phyloP scores from a whole-genome alignment of 768 basidiomycete species.

The Pholiota microspora region DNA sequence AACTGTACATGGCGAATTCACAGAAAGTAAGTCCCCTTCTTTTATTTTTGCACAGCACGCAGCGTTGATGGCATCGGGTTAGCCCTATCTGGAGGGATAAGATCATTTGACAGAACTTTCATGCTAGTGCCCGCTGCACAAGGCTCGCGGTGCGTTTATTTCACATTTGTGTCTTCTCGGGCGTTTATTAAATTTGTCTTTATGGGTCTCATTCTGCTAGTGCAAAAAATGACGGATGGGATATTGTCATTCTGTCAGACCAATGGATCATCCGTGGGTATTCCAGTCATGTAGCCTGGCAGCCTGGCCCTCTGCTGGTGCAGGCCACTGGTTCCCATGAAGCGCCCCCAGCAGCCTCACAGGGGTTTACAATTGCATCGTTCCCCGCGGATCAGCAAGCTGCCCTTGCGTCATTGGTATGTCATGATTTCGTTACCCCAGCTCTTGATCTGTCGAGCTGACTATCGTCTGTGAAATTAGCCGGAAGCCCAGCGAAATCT shows the following conservation, averaged over 20 bases:
- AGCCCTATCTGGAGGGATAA: conserved; percentile 60
- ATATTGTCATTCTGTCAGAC: conserved; percentile 87
- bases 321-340: conserved; percentile 43
- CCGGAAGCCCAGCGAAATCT: conserved; percentile 68
- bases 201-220: conserved; percentile 31
- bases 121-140: conserved; percentile 78
- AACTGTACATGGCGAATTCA: conserved; percentile 86
- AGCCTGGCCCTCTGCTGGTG: conserved; percentile 68
- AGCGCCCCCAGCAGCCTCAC: conserved; percentile 16
- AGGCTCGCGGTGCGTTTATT: conserved; percentile 72
- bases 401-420: conserved; percentile 55
- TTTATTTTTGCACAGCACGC: background rate
- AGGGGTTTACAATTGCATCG: conserved; percentile 25
- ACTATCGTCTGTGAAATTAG: conserved; percentile 31
- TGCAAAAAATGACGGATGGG: conserved; percentile 85
- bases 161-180: conserved; percentile 3
- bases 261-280: conserved; percentile 82
- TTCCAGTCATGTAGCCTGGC: conserved; percentile 80
- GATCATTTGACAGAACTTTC: conserved; percentile 94
- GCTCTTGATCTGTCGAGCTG: background rate
- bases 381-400: conserved; percentile 47
- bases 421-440: conserved; percentile 24
- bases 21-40: conserved; percentile 63
- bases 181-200: background rate
- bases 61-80: too few relatives aligned